A percentile compares a stretch with the other conserved stretches of the same genome.
Evolutionary conservation across 305 asterid species (phyloP).

Genomic region (Salvia sclarea): DNA sequence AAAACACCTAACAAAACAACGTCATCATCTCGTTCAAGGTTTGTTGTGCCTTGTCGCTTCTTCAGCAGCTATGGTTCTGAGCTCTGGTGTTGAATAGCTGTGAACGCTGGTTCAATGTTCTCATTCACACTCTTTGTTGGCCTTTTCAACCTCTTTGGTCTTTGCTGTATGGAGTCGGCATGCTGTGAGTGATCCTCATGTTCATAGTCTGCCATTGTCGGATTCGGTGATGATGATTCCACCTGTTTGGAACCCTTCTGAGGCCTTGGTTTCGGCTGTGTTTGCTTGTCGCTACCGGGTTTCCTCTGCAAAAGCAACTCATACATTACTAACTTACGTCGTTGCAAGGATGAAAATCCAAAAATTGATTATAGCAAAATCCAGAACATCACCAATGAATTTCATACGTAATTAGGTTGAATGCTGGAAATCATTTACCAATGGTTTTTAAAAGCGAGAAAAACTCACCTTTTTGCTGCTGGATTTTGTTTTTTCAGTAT

Average conservation of each 20-base stretch:
- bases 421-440: not conserved
- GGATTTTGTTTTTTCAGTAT: constrained; percentile 59
- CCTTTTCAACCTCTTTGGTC: constrained; percentile 87
- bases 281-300: constrained; percentile 53
- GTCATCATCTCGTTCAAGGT: not conserved
- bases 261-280: constrained; percentile 56
- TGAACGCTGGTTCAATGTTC: constrained; percentile 84
- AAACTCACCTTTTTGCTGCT: constrained; percentile 70
- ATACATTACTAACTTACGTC: not conserved
- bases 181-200: constrained; percentile 48
- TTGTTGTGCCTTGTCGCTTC: not conserved
- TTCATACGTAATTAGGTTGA: not conserved
- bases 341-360: constrained; percentile 6
- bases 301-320: constrained; percentile 59
- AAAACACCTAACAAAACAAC: not conserved
- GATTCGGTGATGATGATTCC: constrained; percentile 50
- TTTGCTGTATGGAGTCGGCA: constrained; percentile 51
- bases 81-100: constrained; percentile 53
- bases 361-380: not conserved
- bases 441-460: not conserved
- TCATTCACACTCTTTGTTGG: constrained; percentile 92
- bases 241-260: constrained; percentile 53
- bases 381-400: not conserved
- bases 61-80: constrained; percentile 33
- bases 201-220: constrained; percentile 46